phyloP scores from a whole-genome alignment of 2,329 filamentous ascomycete species.

The Penicillium hordei region DNA sequence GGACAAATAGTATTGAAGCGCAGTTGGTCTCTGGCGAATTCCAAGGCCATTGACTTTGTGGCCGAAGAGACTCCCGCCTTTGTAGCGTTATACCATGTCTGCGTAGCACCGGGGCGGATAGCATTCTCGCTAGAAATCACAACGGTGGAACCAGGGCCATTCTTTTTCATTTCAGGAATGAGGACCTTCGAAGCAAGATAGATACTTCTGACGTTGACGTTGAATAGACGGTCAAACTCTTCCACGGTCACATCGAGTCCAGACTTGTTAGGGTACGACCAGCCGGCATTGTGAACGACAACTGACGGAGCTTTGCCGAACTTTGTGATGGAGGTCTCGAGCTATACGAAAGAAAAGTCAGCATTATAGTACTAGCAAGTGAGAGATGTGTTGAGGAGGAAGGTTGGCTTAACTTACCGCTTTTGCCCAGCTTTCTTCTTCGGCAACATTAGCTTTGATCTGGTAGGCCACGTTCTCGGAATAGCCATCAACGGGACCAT shows the following conservation, averaged over 20 bases:
- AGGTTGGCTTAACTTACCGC: too few relatives aligned
- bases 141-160: neutral
- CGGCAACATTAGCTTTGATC: too few relatives aligned
- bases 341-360: neutral
- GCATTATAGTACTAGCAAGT: too few relatives aligned
- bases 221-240: neutral
- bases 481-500: neutral
- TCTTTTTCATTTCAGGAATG: neutral
- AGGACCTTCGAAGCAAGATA: neutral
- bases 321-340: neutral
- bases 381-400: too few relatives aligned
- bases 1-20: neutral
- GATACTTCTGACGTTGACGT: neutral
- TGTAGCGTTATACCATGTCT: neutral
- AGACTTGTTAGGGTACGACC: neutral
- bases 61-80: neutral
- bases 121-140: neutral
- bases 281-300: neutral
- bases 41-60: neutral
- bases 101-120: neutral
- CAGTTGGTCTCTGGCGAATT: neutral
- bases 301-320: neutral
- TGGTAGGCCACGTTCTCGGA: neutral
- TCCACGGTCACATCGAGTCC: neutral
- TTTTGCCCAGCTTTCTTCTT: too few relatives aligned